Evolutionary conservation across 2,329 filamentous ascomycete species (phyloP).

Genomic region (Fusarium sp.): DNA sequence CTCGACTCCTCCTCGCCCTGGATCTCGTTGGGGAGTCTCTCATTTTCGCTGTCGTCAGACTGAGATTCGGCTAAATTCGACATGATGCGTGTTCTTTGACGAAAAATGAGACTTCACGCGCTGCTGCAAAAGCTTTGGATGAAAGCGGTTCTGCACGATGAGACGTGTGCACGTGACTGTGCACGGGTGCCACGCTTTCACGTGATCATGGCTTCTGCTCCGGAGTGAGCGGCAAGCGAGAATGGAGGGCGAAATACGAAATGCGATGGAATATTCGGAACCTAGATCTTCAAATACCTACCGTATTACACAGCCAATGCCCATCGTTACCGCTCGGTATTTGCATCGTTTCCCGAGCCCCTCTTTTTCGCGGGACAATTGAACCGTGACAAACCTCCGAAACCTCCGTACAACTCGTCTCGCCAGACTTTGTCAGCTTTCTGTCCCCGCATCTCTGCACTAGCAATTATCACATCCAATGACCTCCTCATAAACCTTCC

Average conservation of each 20-base stretch:
- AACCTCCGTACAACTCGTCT: slow-evolving; percentile 11
- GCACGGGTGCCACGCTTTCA: neutral
- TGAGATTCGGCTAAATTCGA: slow-evolving; percentile 30
- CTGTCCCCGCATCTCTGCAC: neutral
- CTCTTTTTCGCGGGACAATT: neutral
- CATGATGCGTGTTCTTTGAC: neutral
- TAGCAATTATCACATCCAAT: slow-evolving; percentile 15
- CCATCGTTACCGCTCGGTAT: neutral
- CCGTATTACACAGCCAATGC: neutral
- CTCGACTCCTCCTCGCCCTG: neutral
- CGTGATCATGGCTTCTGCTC: slow-evolving; percentile 6
- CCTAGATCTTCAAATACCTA: neutral
- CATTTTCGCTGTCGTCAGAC: slow-evolving; percentile 13
- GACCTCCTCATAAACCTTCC: neutral
- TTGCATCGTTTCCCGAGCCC: slow-evolving; percentile 26
- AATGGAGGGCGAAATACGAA: no score
- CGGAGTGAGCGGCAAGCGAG: neutral
- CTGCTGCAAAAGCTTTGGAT: slow-evolving; percentile 13
- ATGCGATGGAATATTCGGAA: neutral
- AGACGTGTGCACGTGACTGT: slow-evolving; percentile 1
- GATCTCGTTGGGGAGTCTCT: neutral
- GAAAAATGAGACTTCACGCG: slow-evolving; percentile 6
- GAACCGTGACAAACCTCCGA: slow-evolving; percentile 13
- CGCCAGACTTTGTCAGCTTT: slow-evolving; percentile 28
- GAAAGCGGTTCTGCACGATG: slow-evolving; percentile 3